Evolutionary conservation across 78 protist genomes (phyloP), one percentile per base, ranked within the genome.

Genomic region (Isochrysis galbana): DNA sequence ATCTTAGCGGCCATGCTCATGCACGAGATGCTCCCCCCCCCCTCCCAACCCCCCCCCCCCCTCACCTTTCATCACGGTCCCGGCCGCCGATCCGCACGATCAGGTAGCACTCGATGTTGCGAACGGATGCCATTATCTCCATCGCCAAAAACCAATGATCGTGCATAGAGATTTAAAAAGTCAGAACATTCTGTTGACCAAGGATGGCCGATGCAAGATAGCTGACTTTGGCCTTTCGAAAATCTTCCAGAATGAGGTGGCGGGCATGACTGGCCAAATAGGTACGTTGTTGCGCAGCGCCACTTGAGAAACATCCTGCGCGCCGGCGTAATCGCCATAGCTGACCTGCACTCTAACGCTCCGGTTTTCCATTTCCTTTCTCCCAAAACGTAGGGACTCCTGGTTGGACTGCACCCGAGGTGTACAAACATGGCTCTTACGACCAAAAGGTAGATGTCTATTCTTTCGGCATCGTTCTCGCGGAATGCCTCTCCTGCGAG

Each of bases 131-230:
- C 91, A 94, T 41, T 95, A 95, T 25, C 89, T 95, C 17, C 95
- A 94, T 42, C 45, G 87, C 1, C 26, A 32, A 19, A 39, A 74
- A 45, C 55, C 92, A 22, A 54, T 48, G 39, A 90, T 95, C 46
- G 84, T 95, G 25, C 97, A 95, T 80, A 51, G 97, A n/a, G 97
- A 95, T 38, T 84, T 95, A 83, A 95, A 95, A 48, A 38, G 47
- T 14, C 84, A 74, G 84, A 74, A 74, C 45, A 74, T 74, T 7
- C 45, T 74, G 46, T 2, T 74, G 34, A 32, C 10, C 23, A 11
- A 10, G 46, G 19, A 34, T 5, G 10, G 84, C 34, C 5, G 11
- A 2, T 41, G 47, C 17, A 74, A 74, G 84, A 74, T 74, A 41
- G 84, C 84, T 17, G 84, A 74, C 45, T 74, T 74, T 74, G 84